Evolutionary conservation across 176 grass and related monocot species (phyloP).

Genomic region (Hsuehochloa calcarea): DNA sequence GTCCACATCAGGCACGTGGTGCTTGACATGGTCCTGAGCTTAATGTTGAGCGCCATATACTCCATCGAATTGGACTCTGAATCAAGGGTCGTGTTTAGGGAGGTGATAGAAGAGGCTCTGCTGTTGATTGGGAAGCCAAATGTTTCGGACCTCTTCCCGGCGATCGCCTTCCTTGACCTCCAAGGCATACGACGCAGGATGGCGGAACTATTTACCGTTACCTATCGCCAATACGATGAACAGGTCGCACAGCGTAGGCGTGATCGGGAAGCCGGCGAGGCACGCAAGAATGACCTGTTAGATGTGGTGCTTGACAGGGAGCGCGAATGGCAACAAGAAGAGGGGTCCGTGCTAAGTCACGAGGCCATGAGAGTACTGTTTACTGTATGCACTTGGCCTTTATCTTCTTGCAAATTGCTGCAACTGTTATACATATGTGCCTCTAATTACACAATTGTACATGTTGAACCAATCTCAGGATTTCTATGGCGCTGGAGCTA

Average conservation of each 20-base stretch:
- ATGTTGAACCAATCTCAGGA: slow-evolving; percentile 6
- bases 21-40: slow-evolving; percentile 11
- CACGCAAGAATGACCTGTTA: slow-evolving; percentile 22
- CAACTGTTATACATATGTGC: not conserved
- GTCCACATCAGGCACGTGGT: slow-evolving; percentile 1
- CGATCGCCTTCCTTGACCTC: slow-evolving; percentile 27
- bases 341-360: not conserved
- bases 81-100: too few species aligned
- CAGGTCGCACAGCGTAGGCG: slow-evolving; percentile 3
- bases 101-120: too few species aligned
- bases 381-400: not conserved
- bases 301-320: slow-evolving; percentile 28
- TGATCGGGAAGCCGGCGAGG: slow-evolving; percentile 1
- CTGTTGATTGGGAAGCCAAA: not conserved
- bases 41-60: slow-evolving; percentile 19
- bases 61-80: not conserved
- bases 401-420: too few species aligned
- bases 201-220: not conserved
- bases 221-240: slow-evolving; percentile 26
- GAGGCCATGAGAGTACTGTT: slow-evolving; percentile 8
- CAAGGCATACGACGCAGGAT: slow-evolving; percentile 19
- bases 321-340: not conserved
- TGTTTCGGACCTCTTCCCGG: slow-evolving; percentile 42
- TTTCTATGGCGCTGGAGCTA: slow-evolving; percentile 21
- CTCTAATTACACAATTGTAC: not conserved